phyloP scores from a whole-genome alignment of 202 grass and related monocot genomes.

The Setaria italica region DNA sequence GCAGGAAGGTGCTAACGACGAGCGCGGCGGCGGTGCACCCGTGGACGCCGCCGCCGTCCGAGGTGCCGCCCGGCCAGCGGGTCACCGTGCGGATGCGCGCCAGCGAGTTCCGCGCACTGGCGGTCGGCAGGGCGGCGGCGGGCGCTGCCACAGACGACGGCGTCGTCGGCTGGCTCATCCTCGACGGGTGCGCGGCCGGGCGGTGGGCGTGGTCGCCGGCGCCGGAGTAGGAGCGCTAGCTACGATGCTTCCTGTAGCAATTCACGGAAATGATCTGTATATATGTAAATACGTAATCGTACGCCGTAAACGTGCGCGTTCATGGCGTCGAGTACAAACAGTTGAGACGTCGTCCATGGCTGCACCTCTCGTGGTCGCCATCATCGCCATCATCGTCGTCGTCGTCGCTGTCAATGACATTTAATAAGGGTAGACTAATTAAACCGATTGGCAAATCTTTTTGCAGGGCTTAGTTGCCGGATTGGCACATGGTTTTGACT shows the following conservation, averaged over 20 bases:
- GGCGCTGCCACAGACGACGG: neutral
- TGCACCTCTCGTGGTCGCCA: neutral
- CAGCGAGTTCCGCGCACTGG: slow-evolving; percentile 56
- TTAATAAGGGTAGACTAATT: slow-evolving; percentile 5
- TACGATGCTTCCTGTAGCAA: too few species aligned
- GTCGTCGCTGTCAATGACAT: neutral
- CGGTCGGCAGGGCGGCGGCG: neutral
- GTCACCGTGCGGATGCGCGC: slow-evolving; percentile 70
- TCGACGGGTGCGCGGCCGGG: slow-evolving; percentile 65
- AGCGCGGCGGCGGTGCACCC: slow-evolving; percentile 50
- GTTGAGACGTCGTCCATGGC: neutral
- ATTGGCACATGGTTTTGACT: slow-evolving; percentile 25
- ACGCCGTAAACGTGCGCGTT: neutral
- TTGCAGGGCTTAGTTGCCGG: neutral
- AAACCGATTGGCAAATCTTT: neutral
- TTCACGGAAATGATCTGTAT: neutral
- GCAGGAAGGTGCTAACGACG: neutral
- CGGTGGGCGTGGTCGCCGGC: slow-evolving; percentile 59
- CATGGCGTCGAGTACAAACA: neutral
- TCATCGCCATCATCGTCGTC: neutral
- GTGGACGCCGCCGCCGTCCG: slow-evolving; percentile 30
- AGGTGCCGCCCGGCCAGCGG: slow-evolving; percentile 27
- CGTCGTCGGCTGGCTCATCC: slow-evolving; percentile 55
- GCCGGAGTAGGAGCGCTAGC: slow-evolving; percentile 3
- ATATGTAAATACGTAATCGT: neutral